phyloP scores from a whole-genome alignment of 139 green algal genomes.

The Asterochloris erici region DNA sequence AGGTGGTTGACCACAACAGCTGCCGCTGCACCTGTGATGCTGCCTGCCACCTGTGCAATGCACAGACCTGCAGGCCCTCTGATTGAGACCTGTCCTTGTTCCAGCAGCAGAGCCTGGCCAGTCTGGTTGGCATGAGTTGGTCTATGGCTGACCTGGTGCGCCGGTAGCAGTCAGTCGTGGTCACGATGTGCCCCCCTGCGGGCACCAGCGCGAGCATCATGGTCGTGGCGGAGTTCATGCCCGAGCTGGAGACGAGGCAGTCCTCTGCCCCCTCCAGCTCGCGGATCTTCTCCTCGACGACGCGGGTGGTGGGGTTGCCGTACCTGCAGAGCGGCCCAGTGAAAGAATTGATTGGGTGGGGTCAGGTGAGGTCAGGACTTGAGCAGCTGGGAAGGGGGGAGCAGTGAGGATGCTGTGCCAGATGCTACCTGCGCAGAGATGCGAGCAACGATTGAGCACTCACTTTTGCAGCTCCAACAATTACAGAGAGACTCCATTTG shows the following conservation, averaged over 20 bases:
- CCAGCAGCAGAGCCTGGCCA: no score
- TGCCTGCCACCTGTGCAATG: no score
- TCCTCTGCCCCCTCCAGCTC: conserved; percentile 96
- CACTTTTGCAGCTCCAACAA: no score
- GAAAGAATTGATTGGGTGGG: not conserved
- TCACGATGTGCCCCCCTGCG: conserved; percentile 95
- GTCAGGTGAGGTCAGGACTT: no score
- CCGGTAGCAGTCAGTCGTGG: conserved; percentile 99
- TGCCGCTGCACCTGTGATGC: no score
- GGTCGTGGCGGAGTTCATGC: conserved; percentile 97
- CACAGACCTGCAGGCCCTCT: no score
- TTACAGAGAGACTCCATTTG: no score
- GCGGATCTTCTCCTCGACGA: conserved; percentile 92
- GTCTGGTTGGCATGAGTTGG: no score
- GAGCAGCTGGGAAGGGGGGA: no score
- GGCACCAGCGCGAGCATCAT: conserved; percentile 99
- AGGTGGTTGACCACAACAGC: no score
- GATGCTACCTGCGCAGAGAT: not conserved
- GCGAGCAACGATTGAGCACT: not conserved
- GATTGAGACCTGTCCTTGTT: no score
- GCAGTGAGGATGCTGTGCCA: no score
- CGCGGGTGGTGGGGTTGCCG: conserved; percentile 93
- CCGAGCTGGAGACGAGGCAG: conserved; percentile 85
- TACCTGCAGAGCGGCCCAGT: conserved; percentile 67
- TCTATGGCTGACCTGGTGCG: conserved; percentile 28